Base-by-base conservation (phyloP, 352 stramenopile species). In the Pythium dissimile region DNA sequence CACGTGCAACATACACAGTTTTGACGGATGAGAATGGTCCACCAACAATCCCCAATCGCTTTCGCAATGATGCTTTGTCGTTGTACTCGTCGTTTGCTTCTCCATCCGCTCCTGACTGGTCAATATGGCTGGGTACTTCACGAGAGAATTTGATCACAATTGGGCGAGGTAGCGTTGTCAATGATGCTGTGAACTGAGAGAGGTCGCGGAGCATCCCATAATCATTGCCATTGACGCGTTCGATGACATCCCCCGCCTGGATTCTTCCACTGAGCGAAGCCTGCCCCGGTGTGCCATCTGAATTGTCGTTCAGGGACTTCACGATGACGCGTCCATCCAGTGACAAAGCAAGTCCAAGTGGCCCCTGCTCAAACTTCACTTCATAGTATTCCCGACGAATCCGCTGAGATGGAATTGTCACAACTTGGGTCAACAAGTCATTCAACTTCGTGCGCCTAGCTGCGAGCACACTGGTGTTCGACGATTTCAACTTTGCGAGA, bases 251-350 rank as follows among this genome's bases (percentile, higher is more conserved):
- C n/a, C 83, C 85, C 1, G 66, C 64, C 23, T 63, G 59, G 44
- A 94, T 87, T 13, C 61, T 54, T 7, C 82, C 76, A 35, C 73
- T 89, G 16, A 82, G 45, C 4, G 81, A 92, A 8, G 85, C 85
- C 66, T 94, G 85, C 10, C 85, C 79, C 7, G 84, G 69, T 11
- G 66, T 76, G 12, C 83, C 83, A 43, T 87, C 70, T 16, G 73
- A 47, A 18, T 86, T 72, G 32, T 90, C 74, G 48, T 91, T 94
- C 23, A 94, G 49, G 1, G 85, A 94, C 51, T 89, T 89, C 2
- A 94, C 85, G 34, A 85, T 60, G 27, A 94, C 83, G 13, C 77
- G 72, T 13, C 69, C 43, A 56, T 94, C 85, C 5, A 94, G 74
- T 13, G 82, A 75, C 9, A 94, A 54, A 1, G 81, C 85, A 13